Evolutionary conservation across 192 early-diverging fungal genomes (phyloP).

Genomic region (Coemansia brasiliensis): DNA sequence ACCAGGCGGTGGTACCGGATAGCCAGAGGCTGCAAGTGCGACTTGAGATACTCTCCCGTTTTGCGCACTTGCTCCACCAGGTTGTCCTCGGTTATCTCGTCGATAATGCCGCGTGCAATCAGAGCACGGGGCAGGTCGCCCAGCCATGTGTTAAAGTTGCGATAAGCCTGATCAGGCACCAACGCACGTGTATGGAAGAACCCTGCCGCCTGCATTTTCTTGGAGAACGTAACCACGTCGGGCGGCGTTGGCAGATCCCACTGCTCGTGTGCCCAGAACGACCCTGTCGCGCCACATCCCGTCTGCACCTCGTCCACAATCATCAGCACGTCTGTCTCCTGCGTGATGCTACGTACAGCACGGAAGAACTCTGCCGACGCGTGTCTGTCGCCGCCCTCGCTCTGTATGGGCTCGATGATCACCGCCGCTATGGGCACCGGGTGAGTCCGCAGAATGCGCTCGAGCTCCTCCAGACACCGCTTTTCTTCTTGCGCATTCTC

Average conservation of each 20-base stretch:
- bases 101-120: conserved; percentile 61
- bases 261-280: conserved; percentile 78
- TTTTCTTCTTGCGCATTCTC: conserved; percentile 64
- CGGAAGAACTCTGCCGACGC: conserved; percentile 70
- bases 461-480: conserved; percentile 57
- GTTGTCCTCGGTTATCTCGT: conserved; percentile 59
- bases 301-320: conserved; percentile 84
- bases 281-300: conserved; percentile 69
- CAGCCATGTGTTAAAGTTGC: conserved; percentile 79
- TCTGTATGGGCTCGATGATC: conserved; percentile 72
- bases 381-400: conserved; percentile 69
- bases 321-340: conserved; percentile 59
- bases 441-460: conserved; percentile 52
- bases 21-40: conserved; percentile 57
- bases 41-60: conserved; percentile 59
- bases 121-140: conserved; percentile 69
- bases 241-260: conserved; percentile 66
- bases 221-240: conserved; percentile 77
- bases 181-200: conserved; percentile 63
- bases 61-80: conserved; percentile 56
- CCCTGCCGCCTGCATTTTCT: conserved; percentile 77
- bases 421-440: conserved; percentile 62
- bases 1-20: conserved; percentile 51
- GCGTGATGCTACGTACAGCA: conserved; percentile 59
- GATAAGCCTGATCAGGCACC: conserved; percentile 62